Conservation (phyloP, 2,329 filamentous ascomycete species). For the Fusarium sp. region DNA sequence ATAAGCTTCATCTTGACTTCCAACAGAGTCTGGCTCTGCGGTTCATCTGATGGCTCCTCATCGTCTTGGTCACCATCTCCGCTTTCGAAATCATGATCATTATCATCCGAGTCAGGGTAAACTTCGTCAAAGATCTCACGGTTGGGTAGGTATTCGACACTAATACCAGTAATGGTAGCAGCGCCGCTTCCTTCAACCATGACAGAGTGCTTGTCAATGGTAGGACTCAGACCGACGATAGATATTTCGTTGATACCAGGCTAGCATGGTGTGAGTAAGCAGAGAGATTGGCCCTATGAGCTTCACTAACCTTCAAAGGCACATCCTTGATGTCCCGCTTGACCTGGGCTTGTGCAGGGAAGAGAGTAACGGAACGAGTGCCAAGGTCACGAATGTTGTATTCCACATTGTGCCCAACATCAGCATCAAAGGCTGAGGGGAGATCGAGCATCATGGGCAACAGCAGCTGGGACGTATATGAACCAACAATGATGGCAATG, state of each 20-base stretch:
- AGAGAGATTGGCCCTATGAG: not conserved
- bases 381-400: constrained; percentile 68
- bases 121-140: constrained; percentile 65
- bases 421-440: constrained; percentile 49
- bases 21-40: constrained; percentile 33
- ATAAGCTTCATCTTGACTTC: constrained; percentile 49
- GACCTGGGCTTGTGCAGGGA: constrained; percentile 70
- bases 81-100: constrained; percentile 49
- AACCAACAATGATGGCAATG: not conserved
- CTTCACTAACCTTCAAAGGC: constrained; percentile 44
- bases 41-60: constrained; percentile 42
- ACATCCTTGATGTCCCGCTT: constrained; percentile 70
- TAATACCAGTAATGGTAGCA: constrained; percentile 71
- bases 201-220: constrained; percentile 69
- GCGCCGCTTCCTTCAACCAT: constrained; percentile 69
- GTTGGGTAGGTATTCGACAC: constrained; percentile 68
- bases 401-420: constrained; percentile 57
- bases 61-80: constrained; percentile 43
- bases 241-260: constrained; percentile 69
- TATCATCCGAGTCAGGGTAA: constrained; percentile 60
- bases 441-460: not conserved
- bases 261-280: constrained; percentile 44
- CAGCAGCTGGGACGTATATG: not conserved
- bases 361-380: constrained; percentile 73
- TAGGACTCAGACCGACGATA: constrained; percentile 66